phyloP scores from a whole-genome alignment of 352 stramenopile species.

The Globisporangium viniferum region DNA sequence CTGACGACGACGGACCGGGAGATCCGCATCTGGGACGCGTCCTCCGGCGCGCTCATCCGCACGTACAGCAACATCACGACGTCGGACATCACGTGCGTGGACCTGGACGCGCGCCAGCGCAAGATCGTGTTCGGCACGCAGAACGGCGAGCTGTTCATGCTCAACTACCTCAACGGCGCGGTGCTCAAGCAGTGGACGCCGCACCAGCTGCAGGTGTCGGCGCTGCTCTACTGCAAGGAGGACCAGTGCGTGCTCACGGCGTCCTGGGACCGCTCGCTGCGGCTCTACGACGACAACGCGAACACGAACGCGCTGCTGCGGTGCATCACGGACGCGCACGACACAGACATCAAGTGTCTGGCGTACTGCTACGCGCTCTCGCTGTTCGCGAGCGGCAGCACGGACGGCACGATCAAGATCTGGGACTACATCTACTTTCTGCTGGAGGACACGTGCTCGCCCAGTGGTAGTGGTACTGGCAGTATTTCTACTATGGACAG shows the following conservation, averaged over 20 bases:
- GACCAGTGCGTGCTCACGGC: constrained; percentile 69
- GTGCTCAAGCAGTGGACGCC: constrained; percentile 61
- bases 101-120: constrained; percentile 61
- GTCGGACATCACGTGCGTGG: constrained; percentile 69
- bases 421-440: constrained; percentile 87
- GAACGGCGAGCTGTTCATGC: constrained; percentile 58
- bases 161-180: constrained; percentile 78
- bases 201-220: constrained; percentile 58
- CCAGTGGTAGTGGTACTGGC: background rate
- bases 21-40: constrained; percentile 68
- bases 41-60: constrained; percentile 48
- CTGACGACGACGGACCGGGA: constrained; percentile 68
- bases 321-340: constrained; percentile 66
- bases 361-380: constrained; percentile 72
- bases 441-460: constrained; percentile 53
- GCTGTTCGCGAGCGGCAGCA: constrained; percentile 56
- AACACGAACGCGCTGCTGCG: constrained; percentile 53
- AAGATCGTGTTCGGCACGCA: constrained; percentile 72
- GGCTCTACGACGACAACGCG: constrained; percentile 70
- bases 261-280: constrained; percentile 72
- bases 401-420: constrained; percentile 70
- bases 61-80: constrained; percentile 49
- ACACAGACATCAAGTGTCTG: constrained; percentile 75
- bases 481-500: constrained; percentile 4
- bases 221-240: constrained; percentile 73